Evolutionary conservation across 257 asterid genomes (phyloP), one percentile per base, ranked within the genome.

Genomic region (Plantago ovata): DNA sequence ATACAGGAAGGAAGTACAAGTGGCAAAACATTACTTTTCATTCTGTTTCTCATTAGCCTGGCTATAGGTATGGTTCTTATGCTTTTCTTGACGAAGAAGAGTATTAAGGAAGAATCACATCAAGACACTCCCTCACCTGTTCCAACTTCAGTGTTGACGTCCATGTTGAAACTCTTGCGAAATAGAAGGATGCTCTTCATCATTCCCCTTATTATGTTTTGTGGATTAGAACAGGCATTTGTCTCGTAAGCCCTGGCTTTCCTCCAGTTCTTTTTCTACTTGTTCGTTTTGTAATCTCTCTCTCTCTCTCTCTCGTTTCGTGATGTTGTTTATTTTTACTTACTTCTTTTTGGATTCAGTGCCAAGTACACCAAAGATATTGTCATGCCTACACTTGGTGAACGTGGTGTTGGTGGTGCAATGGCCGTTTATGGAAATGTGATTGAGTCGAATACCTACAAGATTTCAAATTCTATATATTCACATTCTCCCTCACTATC

Each of bases 401-500:
- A 87, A 76, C 81, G 79, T 60, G 98, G 98, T 33, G 95, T 91
- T 61, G 98, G 95, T 36, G 98, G 95, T 67, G 93, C 81, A 68
- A 91, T 91, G 96, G 96, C 96, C 24, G 85, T 87, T 40, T 91
- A 85, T 67, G 98, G 98, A 60, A n/a, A n/a, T n/a, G n/a, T n/a
- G n/a, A n/a, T n/a, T n/a, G n/a, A n/a, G n/a, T n/a, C n/a, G n/a
- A n/a, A n/a, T n/a, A n/a, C n/a, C n/a, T n/a, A n/a, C n/a, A n/a
- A n/a, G n/a, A n/a, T n/a, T n/a, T n/a, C n/a, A n/a, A n/a, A n/a
- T n/a, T n/a, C n/a, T n/a, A n/a, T n/a, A n/a, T n/a, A n/a, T n/a
- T n/a, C n/a, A n/a, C n/a, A n/a, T n/a, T n/a, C n/a, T n/a, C n/a
- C n/a, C n/a, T n/a, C n/a, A n/a, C n/a, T n/a, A n/a, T n/a, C n/a